Evolutionary conservation across 2,329 filamentous ascomycete genomes (phyloP), one percentile per base, ranked within the genome.

Genomic region (Neoarthrinium moseri): DNA sequence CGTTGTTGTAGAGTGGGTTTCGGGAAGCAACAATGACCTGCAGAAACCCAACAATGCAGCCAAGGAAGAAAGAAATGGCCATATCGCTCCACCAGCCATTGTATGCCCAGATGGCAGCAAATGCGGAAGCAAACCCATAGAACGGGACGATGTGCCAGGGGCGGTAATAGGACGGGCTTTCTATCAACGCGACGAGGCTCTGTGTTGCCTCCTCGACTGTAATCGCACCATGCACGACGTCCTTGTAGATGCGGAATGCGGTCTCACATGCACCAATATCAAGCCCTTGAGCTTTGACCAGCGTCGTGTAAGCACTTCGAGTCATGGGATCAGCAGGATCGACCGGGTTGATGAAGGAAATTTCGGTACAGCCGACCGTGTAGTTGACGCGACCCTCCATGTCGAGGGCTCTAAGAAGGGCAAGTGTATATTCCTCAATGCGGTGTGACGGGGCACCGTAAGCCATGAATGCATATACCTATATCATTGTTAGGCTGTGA

Each of bases 81-180:
- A 91, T 70, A 57, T 92, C 88, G 53, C 90, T 83, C 1, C 81
- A 72, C 11, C 87, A 77, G 4, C 83, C 86, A 50, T 78, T 72
- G 59, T 91, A 91, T 1, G 87, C 87, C 57, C 91, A 91, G 0
- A 87, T 86, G 0, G 84, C 87, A 6, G 88, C 86, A 3, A 74
- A 78, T 0, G 81, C 84, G 36, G 85, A 87, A 10, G 87, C 88
- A 30, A 89, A 69, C 2, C 89, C 88, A 54, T 89, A 89, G 15
- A 50, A 50, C 2, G 47, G 50, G 2, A 51, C 50, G 5, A 51
- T 43, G 3, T 20, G 29, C 47, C 44, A 50, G 4, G 47, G 47
- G n/a, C 37, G 45, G 27, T 50, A 52, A 29, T 26, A 50, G 3
- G 45, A 39, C 12, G 50, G 48, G 12, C 34, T 26, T 18, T 45